Evolutionary conservation across 225 moss, liverwort and hornwort genomes (phyloP).

Genomic region (Physcomitrellopsis africana): DNA sequence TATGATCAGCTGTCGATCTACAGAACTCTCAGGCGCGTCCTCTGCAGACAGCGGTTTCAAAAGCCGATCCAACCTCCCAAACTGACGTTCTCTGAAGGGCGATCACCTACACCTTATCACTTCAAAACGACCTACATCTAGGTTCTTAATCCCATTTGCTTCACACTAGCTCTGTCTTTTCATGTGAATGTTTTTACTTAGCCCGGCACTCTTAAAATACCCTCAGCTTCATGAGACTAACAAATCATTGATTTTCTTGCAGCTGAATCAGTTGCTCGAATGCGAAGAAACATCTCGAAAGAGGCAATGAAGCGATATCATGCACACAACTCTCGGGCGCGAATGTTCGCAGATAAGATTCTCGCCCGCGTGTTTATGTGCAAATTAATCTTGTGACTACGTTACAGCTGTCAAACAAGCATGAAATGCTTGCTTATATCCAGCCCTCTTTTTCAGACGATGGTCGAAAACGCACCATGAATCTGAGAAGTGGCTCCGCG

Average conservation of each 20-base stretch:
- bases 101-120: background rate
- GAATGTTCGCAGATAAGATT: background rate
- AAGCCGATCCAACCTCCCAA: conserved; percentile 25
- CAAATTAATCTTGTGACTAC: background rate
- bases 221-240: background rate
- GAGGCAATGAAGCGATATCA: background rate
- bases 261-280: background rate
- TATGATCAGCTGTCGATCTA: conserved; percentile 38
- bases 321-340: background rate
- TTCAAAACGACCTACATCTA: conserved; percentile 11
- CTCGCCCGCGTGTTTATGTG: background rate
- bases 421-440: background rate
- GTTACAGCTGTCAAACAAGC: background rate
- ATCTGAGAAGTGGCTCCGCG: no score
- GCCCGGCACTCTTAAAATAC: background rate
- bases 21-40: conserved; percentile 39
- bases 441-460: background rate
- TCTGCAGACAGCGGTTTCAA: conserved; percentile 15
- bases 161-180: no score
- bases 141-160: conserved; percentile 20
- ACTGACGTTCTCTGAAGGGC: conserved; percentile 19
- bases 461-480: no score
- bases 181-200: background rate
- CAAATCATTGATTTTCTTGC: background rate
- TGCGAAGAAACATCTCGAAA: background rate